Base-by-base conservation (phyloP, 768 basidiomycete species). In the Boletus subparvulus region DNA sequence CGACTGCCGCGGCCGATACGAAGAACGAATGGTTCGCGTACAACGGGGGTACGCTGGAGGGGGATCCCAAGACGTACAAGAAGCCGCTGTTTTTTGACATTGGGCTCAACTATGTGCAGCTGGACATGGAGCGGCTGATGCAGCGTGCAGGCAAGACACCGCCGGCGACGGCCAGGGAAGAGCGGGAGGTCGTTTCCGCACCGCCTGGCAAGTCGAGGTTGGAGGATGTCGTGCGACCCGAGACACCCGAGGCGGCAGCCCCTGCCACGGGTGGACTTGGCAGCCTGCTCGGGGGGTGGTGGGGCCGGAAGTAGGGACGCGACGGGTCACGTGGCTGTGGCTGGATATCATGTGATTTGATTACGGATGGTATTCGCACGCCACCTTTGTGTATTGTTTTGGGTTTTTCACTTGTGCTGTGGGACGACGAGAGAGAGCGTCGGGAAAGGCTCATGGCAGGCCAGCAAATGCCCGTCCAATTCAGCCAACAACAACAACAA, bases 11-110 rank as follows among this genome's bases (percentile, higher is more conserved):
- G 43, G 62, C 77, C 8, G 72, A 74, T 12, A 78, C 82, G 72
- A 91, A 91, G 67, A 82, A 80, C 36, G 86, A 86, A 44, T 94
- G 92, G 92, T 89, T 90, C 63, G 78, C 83, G 2, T 80, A 80
- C 68, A 91, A 91, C 64, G 90, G 91, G 3, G 91, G 91, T 3
- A 74, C 78, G 7, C 63, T 74, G 35, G 70, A 76, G 13, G 68
- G 69, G 0, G 77, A 81, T 47, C 67, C 76, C 47, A 78, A 80
- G 64, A 71, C 77, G 39, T 77, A 86, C 66, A 86, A 87, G 75
- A 96, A 96, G 68, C 92, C 92, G 16, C 65, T 93, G 40, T 97
- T 98, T 77, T 97, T 95, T 73, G 92, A 97, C 69, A 89, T 93
- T 58, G 94, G 93, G 17, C 84, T 94, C 65, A 97, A 96, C 73